Base-by-base conservation (phyloP, 257 asterid genomes). In the Scutellaria baicalensis region DNA sequence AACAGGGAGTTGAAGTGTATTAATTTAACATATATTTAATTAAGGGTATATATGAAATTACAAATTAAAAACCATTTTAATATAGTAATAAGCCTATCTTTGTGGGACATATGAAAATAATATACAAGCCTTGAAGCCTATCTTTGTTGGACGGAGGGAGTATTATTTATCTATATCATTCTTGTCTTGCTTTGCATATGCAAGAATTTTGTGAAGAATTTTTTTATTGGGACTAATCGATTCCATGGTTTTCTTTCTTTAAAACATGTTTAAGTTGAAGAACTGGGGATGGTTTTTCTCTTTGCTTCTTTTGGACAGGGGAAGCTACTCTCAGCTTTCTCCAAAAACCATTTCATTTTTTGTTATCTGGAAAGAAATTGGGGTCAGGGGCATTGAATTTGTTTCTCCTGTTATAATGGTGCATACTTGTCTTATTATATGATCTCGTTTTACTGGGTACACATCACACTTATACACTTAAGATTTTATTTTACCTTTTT, bases 341-440 rank as follows among this genome's bases (percentile, higher is more conserved):
- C 64, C 38, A 12, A 33, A 35, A 14, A 58, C 31, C 10, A 10
- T 55, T 45, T 62, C 45, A 5, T 50, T 42, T 10, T 1, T 18
- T 17, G 48, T 67, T 71, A 56, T 38, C 33, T 57, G 9, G 66
- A 57, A 56, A 39, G 16, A 18, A 56, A 51, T 56, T 58, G 56
- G 61, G 45, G 54, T 21, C 18, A 14, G 36, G 10, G 35, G 7
- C 27, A 8, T 64, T 43, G 16, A 16, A 27, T 48, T 18, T 42
- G n/a, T 69, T 51, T 58, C 11, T 64, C 54, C 13, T 66, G 6
- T 64, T 64, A 54, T 59, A 43, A 31, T 36, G 72, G 54, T 64
- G 12, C 18, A 47, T 43, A 47, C 10, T 62, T 35, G 51, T 20
- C 48, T 47, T 54, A 33, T 66, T 48, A 33, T 61, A 10, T 21